Evolutionary conservation across 202 grass and related monocot species (phyloP).

Genomic region (Zizania palustris): DNA sequence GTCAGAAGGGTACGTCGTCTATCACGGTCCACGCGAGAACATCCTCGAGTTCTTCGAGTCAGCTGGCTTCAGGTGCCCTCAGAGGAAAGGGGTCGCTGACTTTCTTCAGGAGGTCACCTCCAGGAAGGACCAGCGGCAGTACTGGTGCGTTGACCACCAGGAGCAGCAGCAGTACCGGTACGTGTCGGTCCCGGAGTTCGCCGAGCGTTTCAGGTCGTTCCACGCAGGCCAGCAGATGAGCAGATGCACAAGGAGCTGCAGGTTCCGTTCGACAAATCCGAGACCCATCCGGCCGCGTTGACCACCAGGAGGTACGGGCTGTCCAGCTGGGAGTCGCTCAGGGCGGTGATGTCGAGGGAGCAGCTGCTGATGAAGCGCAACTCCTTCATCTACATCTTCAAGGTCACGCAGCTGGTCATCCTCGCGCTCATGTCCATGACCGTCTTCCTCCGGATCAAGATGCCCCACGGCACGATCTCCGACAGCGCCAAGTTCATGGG

Average conservation of each 20-base stretch:
- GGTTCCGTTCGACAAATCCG: constrained; percentile 64
- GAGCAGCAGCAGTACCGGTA: constrained; percentile 57
- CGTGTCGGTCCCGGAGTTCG: constrained; percentile 66
- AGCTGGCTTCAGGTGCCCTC: constrained; percentile 67
- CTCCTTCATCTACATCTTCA: constrained; percentile 80
- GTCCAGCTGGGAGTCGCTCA: constrained; percentile 71
- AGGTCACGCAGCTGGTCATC: constrained; percentile 62
- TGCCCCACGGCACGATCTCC: constrained; percentile 54
- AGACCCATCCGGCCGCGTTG: constrained; percentile 65
- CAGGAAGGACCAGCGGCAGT: constrained; percentile 85
- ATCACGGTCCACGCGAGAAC: constrained; percentile 75
- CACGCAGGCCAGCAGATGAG: constrained; percentile 51
- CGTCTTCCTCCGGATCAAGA: constrained; percentile 74
- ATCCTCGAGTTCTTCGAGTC: constrained; percentile 75
- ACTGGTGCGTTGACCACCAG: constrained; percentile 64
- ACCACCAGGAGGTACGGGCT: constrained; percentile 65
- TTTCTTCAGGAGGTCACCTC: constrained; percentile 96
- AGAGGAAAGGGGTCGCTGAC: constrained; percentile 77
- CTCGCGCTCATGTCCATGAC: constrained; percentile 78
- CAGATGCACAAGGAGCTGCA: constrained; percentile 53
- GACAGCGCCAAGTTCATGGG: constrained; percentile 64
- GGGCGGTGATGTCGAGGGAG: constrained; percentile 68
- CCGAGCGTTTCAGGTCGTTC: constrained; percentile 65
- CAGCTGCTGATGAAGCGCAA: constrained; percentile 77
- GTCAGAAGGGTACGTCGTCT: constrained; percentile 80